Evolutionary conservation across 257 asterid genomes (phyloP).

Genomic region (Paraleonurus japonicus): DNA sequence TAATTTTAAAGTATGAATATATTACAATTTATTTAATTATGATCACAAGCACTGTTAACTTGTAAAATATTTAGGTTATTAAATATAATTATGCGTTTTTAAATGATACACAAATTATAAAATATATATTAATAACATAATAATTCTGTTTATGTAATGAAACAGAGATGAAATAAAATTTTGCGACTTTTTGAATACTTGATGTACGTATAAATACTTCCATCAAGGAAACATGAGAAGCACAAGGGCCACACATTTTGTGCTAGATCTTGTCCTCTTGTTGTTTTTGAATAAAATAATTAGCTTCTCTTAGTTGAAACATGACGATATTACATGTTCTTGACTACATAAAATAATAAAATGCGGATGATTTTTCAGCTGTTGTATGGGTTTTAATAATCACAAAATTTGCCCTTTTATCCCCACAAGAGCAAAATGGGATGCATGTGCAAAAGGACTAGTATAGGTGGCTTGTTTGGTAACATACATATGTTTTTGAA

Average conservation of each 20-base stretch:
- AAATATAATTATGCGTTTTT: too few species aligned
- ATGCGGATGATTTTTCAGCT: background rate
- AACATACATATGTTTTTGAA: constrained; percentile 19
- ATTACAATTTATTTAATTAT: too few species aligned
- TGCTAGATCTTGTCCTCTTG: constrained; percentile 36
- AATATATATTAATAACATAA: background rate
- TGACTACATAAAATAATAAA: constrained; percentile 5
- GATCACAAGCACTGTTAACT: background rate
- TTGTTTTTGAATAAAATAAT: constrained; percentile 29
- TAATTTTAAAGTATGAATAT: too few species aligned
- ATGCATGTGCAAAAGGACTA: constrained; percentile 46
- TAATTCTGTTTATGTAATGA: background rate
- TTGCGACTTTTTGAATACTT: background rate
- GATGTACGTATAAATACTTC: too few species aligned
- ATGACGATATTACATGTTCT: constrained; percentile 22
- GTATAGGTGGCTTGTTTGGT: constrained; percentile 32
- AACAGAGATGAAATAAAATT: background rate
- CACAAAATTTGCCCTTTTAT: constrained; percentile 24
- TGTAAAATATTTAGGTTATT: background rate
- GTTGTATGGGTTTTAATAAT: constrained; percentile 22
- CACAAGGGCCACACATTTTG: constrained; percentile 32
- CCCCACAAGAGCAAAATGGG: constrained; percentile 43
- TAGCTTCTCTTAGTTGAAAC: constrained; percentile 17
- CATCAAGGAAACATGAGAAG: constrained; percentile 27
- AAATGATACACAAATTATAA: background rate